phyloP scores from a whole-genome alignment of 495 filamentous ascomycete species.

The Geoglossum glabrum region DNA sequence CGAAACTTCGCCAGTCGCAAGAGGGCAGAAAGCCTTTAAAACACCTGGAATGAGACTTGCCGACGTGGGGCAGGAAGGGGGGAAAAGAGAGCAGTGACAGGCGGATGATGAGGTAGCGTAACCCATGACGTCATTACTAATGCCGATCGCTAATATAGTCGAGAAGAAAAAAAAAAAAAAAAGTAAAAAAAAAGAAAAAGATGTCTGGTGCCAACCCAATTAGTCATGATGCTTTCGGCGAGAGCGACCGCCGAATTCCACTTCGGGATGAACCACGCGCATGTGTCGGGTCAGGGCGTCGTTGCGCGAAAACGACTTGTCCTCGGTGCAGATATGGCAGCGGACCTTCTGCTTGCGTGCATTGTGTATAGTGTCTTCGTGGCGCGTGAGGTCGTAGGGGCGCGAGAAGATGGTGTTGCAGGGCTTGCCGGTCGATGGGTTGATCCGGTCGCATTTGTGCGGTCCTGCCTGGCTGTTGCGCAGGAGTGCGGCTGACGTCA shows the following conservation, averaged over 20 bases:
- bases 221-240: conserved; percentile 6
- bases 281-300: conserved; percentile 87
- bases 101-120: not conserved
- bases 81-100: not conserved
- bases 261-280: conserved; percentile 71
- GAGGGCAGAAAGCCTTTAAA: not conserved
- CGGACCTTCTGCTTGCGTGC: conserved; percentile 87
- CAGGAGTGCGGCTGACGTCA: conserved; percentile 30
- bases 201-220: no score
- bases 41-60: not conserved
- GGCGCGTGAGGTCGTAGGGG: conserved; percentile 93
- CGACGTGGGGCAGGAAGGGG: not conserved
- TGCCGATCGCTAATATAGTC: not conserved
- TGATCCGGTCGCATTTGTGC: conserved; percentile 77
- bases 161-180: not conserved
- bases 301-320: conserved; percentile 87
- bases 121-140: not conserved
- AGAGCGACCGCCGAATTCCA: conserved; percentile 56
- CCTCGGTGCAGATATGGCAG: conserved; percentile 85
- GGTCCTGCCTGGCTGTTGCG: conserved; percentile 74
- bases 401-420: conserved; percentile 92
- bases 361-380: conserved; percentile 97
- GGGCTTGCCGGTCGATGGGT: conserved; percentile 87
- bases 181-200: not conserved
- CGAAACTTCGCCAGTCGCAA: not conserved